Base-by-base conservation (phyloP, 1,284 basidiomycete species). In the Agroathelia rolfsii region DNA sequence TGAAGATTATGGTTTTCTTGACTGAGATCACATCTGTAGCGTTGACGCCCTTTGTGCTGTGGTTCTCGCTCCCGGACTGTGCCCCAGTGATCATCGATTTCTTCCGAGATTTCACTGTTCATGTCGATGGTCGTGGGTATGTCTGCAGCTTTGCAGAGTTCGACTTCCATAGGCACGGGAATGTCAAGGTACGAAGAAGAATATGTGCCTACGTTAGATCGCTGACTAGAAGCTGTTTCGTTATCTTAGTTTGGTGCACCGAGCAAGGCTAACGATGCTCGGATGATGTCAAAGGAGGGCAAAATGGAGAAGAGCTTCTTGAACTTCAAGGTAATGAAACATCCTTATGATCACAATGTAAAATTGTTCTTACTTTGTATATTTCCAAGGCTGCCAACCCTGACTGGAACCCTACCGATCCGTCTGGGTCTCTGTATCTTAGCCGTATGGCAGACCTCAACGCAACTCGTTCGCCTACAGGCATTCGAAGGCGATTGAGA, bases 291-390 rank as follows among this genome's bases (percentile, higher is more conserved):
- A 5, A 86, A 85, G 44, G 85, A 93, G 45, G 85, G 87, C 35
- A 95, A 97, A 68, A 96, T 98, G 90, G 94, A 98, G 65, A 93
- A 97, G 64, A 86, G 80, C 48, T 90, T 98, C 59, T 62, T 97
- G 22, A 92, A 89, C 49, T 98, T 98, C 70, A 94, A 92, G 63
- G 79, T 75, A 32, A n/a, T n/a, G n/a, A n/a, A n/a, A n/a, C n/a
- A n/a, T n/a, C n/a, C n/a, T n/a, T n/a, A n/a, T n/a, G n/a, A n/a
- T n/a, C n/a, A n/a, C n/a, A n/a, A n/a, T n/a, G n/a, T n/a, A n/a
- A n/a, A n/a, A n/a, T n/a, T n/a, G n/a, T n/a, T n/a, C n/a, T n/a
- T n/a, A n/a, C n/a, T n/a, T n/a, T n/a, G n/a, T n/a, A n/a, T n/a
- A n/a, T n/a, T n/a, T 27, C 39, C 16, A 40, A 80, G 71, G 87